These are phyloP conservation scores for Mortierella sp. DNA, from an alignment of 371 early-diverging fungal genomes.

Conservation along the genomic window DNA sequence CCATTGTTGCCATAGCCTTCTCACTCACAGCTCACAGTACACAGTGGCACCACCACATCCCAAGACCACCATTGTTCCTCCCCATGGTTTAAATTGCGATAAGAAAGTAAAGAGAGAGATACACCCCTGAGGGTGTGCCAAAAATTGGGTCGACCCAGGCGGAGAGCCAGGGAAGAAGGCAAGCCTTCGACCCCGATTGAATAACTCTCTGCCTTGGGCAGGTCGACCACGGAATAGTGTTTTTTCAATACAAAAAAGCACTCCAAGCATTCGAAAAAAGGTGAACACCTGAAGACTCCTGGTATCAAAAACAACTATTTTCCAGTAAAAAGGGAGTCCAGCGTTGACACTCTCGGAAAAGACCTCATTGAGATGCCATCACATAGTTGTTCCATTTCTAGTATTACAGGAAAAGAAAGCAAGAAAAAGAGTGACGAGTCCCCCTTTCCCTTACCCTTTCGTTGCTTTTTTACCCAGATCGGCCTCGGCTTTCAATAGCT, in stretches of 20 bases:
- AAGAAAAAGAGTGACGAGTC: background rate
- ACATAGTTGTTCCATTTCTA: conserved; percentile 41
- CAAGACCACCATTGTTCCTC: background rate
- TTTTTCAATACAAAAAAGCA: conserved; percentile 35
- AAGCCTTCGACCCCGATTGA: conserved; percentile 31
- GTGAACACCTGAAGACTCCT: conserved; percentile 11
- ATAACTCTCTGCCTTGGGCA: conserved; percentile 43
- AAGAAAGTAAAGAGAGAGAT: conserved; percentile 4
- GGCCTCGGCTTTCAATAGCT: conserved; percentile 35
- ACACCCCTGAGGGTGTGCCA: conserved; percentile 32
- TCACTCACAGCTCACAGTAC: too few species aligned
- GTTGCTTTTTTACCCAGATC: conserved; percentile 43
- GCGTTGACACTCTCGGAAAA: conserved; percentile 50
- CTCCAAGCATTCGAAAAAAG: conserved; percentile 35
- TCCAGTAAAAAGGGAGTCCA: conserved; percentile 33
- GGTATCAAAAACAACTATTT: conserved; percentile 25
- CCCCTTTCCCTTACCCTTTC: conserved; percentile 1
- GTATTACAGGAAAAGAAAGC: conserved; percentile 27
- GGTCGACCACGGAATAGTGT: conserved; percentile 41
- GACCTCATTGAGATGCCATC: conserved; percentile 41
- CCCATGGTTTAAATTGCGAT: background rate
- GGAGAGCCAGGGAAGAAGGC: conserved; percentile 24
- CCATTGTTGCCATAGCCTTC: too few species aligned
- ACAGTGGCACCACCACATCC: too few species aligned
- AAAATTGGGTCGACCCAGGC: conserved; percentile 53